phyloP scores from a whole-genome alignment of 106 monocot genomes.

The Dendrobium huoshanense region DNA sequence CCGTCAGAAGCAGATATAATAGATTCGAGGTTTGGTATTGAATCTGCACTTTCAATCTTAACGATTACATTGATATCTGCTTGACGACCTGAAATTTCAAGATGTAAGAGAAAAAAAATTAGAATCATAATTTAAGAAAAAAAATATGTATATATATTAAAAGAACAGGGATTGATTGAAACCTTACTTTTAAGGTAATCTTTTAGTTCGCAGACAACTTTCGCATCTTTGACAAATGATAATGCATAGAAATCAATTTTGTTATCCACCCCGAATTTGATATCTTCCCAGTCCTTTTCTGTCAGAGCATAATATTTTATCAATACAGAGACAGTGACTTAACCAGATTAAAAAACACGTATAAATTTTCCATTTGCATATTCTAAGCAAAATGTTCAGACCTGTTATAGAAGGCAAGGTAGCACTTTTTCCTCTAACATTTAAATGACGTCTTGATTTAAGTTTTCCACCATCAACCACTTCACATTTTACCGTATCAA shows the following conservation, averaged over 20 bases:
- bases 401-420: conserved; percentile 96
- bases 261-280: conserved; percentile 96
- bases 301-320: conserved; percentile 7
- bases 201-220: conserved; percentile 88
- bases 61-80: conserved; percentile 86
- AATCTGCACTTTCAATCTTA: conserved; percentile 98
- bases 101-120: conserved; percentile 10
- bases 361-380: background rate
- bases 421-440: conserved; percentile 98
- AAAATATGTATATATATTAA: conserved; percentile 7
- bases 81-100: conserved; percentile 49
- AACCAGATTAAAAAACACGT: background rate
- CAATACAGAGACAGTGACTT: background rate
- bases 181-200: conserved; percentile 70
- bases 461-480: conserved; percentile 95
- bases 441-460: conserved; percentile 92
- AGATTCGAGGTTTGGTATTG: conserved; percentile 90
- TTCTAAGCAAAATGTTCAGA: conserved; percentile 9
- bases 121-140: background rate
- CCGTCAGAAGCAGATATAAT: conserved; percentile 98
- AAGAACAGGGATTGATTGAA: background rate
- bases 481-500: conserved; percentile 76
- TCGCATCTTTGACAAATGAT: conserved; percentile 98
- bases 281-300: conserved; percentile 99
- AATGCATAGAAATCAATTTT: conserved; percentile 96